Base-by-base conservation (phyloP, 495 filamentous ascomycete species). In the Penicillium subrubescens region DNA sequence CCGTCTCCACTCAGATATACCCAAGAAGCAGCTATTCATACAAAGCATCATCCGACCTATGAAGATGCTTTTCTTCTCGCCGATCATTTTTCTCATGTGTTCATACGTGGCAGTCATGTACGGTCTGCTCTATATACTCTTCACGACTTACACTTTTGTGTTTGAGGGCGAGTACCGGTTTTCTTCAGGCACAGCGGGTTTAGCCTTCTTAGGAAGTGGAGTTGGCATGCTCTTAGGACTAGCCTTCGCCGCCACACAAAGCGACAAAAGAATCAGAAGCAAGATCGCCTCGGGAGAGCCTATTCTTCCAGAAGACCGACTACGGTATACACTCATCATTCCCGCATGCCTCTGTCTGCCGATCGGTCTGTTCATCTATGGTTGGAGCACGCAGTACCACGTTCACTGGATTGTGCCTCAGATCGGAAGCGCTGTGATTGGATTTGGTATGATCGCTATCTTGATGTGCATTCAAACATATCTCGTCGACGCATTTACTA, bases 91-190 rank as follows among this genome's bases (percentile, higher is more conserved):
- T 11, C 69, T 84, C 33, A 62, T 67, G 56, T 46, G 43, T 39
- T 39, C 58, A 0, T 64, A 60, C n/a, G 58, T 64, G 62, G 81
- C 76, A 55, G 85, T 84, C 61, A 72, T 88, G 14, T 89, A 87
- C 72, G 87, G 86, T 21, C 71, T 88, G 14, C 80, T 85, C 68
- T 89, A 88, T 67, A 80, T 89, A n/a, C 76, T 87, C 50, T 78
- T 88, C 8, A 79, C 84, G 6, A 83, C 83, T 37, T 87, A 88
- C 73, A 82, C 86, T 0, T 52, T 62, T 5, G 81, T 88, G 15
- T 88, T 82, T 76, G 72, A 74, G 15, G 41, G 60, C 0, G 54
- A 76, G 61, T 89, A 88, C 75, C 68, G 80, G 54, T 75, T 83
- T 67, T 68, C 48, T 71, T 39, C 59, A 35, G 83, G 79, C 11